Conservation (phyloP, 441 rosid genomes). For the Gossypium schwendimanii region DNA sequence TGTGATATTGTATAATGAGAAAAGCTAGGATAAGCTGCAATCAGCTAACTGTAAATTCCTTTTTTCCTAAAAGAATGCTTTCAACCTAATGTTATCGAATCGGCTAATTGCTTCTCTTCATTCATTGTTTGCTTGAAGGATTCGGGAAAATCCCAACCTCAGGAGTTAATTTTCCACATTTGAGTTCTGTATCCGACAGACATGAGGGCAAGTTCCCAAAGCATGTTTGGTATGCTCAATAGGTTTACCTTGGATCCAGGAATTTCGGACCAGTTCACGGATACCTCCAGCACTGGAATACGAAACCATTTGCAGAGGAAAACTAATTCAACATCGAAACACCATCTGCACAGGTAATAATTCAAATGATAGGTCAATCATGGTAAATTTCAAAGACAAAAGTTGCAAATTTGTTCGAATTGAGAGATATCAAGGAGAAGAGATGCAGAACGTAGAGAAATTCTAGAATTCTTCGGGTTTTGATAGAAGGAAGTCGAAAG, state of each 20-base stretch:
- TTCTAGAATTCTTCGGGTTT: neutral
- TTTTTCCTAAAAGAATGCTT: neutral
- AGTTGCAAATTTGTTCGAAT: neutral
- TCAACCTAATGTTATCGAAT: neutral
- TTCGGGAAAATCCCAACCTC: slow-evolving; percentile 13
- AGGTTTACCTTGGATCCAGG: slow-evolving; percentile 89
- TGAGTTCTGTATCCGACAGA: slow-evolving; percentile 71
- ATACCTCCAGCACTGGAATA: slow-evolving; percentile 69
- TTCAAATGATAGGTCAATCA: neutral
- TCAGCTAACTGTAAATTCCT: neutral
- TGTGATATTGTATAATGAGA: neutral
- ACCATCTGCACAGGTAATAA: slow-evolving; percentile 59
- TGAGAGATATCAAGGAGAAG: neutral
- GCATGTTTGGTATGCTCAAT: slow-evolving; percentile 84
- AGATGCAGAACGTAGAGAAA: neutral
- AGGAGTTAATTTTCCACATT: slow-evolving; percentile 54
- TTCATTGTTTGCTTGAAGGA: neutral
- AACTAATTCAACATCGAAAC: slow-evolving; percentile 88
- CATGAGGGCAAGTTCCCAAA: slow-evolving; percentile 91
- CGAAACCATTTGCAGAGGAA: slow-evolving; percentile 72
- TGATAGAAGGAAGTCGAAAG: neutral
- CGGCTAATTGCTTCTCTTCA: neutral
- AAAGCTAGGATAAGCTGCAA: neutral
- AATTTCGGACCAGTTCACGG: slow-evolving; percentile 85
- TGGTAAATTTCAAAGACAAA: neutral